Conservation (phyloP, 2,329 filamentous ascomycete genomes). For the Colletotrichum navitas region DNA sequence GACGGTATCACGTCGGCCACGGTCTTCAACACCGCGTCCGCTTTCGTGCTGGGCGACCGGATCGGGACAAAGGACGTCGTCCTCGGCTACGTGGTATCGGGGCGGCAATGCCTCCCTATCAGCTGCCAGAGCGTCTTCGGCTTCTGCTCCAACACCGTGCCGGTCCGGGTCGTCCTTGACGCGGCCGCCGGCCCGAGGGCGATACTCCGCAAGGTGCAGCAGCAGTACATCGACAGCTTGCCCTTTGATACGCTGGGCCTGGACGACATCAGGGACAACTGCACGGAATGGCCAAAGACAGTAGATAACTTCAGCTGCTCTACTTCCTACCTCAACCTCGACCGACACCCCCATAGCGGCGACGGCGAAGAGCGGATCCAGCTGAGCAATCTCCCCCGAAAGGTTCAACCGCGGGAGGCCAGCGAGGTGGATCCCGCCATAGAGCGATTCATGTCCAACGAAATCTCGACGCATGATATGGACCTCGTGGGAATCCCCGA, state of each 20-base stretch:
- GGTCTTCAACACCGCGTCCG: constrained; percentile 38
- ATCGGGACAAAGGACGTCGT: constrained; percentile 35
- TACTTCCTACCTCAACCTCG: not conserved
- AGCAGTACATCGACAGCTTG: constrained; percentile 42
- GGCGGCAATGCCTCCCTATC: constrained; percentile 39
- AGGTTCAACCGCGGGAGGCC: too few relatives aligned
- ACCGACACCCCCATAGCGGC: constrained; percentile 6
- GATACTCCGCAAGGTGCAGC: constrained; percentile 37
- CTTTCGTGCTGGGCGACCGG: constrained; percentile 20
- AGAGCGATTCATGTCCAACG: not conserved
- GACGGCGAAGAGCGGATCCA: not conserved
- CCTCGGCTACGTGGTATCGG: constrained; percentile 44
- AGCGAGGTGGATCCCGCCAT: not conserved
- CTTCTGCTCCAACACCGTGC: constrained; percentile 35
- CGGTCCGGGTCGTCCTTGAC: constrained; percentile 23
- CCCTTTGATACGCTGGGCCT: constrained; percentile 42
- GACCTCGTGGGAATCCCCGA: not conserved
- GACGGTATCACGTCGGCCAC: constrained; percentile 36
- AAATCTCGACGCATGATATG: not conserved
- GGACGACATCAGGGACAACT: constrained; percentile 43
- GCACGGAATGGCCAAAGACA: constrained; percentile 42
- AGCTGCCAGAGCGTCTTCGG: constrained; percentile 42
- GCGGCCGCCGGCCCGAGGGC: not conserved
- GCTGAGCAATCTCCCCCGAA: not conserved
- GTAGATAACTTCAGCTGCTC: constrained; percentile 46